A percentile compares a stretch with the other conserved stretches of the same genome.
phyloP scores from a whole-genome alignment of 2,329 filamentous ascomycete species.

The Graphiopsis chlorocephala region DNA sequence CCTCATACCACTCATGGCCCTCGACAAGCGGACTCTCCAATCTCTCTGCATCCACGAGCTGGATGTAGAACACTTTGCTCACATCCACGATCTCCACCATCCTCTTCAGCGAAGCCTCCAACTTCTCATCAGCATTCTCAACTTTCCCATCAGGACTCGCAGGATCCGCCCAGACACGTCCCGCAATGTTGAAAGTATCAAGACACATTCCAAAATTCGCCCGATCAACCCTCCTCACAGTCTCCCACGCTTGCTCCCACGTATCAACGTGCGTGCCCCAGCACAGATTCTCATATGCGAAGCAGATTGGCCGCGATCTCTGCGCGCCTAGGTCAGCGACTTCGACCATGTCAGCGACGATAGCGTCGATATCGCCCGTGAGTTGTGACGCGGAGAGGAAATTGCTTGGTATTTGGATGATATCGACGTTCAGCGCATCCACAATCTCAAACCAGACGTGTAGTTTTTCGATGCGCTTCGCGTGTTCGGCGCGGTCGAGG shows the following conservation, averaged over 20 bases:
- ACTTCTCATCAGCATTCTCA: conserved; percentile 53
- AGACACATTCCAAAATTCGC: conserved; percentile 74
- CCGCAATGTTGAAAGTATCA: conserved; percentile 76
- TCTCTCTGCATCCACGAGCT: conserved; percentile 71
- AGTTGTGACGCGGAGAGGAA: conserved; percentile 58
- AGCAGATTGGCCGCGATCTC: conserved; percentile 51
- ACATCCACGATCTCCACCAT: conserved; percentile 56
- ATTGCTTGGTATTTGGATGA: conserved; percentile 71
- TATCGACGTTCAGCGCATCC: conserved; percentile 61
- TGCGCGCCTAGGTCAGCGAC: conserved; percentile 64
- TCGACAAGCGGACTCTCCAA: conserved; percentile 56
- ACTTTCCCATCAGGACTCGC: conserved; percentile 51
- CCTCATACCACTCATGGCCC: conserved; percentile 58
- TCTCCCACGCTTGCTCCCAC: conserved; percentile 70
- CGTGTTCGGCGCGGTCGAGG: conserved; percentile 58
- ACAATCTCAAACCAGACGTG: conserved; percentile 69
- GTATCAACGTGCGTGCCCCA: conserved; percentile 69
- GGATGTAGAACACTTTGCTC: conserved; percentile 69
- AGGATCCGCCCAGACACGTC: conserved; percentile 68
- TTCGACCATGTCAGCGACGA: conserved; percentile 60
- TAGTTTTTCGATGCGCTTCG: conserved; percentile 60
- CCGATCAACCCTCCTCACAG: conserved; percentile 63
- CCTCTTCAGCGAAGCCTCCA: conserved; percentile 53
- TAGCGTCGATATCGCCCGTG: conserved; percentile 53
- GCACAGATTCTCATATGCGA: conserved; percentile 70